Conservation (phyloP, 345 rosid species). For the Raphanus sativus region DNA sequence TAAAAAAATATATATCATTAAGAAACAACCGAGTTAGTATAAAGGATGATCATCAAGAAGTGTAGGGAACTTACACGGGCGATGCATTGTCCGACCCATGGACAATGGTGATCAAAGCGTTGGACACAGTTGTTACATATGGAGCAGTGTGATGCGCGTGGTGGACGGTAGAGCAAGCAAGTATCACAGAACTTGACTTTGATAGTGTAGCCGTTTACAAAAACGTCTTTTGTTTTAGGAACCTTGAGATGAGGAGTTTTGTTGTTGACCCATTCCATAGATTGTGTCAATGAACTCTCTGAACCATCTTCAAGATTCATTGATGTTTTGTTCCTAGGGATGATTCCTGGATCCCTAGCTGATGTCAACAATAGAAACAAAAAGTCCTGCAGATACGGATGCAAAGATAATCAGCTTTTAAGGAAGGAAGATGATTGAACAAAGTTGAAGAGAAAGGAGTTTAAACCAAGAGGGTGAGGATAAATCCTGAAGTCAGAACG, state of each 20-base stretch:
- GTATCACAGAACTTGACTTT: conserved; percentile 89
- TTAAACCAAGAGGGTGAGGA: conserved; percentile 56
- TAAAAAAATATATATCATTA: no score
- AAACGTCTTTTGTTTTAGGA: conserved; percentile 64
- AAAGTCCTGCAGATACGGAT: conserved; percentile 53
- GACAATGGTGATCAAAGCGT: conserved; percentile 96
- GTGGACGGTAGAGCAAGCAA: conserved; percentile 89
- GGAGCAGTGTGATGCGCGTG: conserved; percentile 95
- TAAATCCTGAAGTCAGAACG: conserved; percentile 51
- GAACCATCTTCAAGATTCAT: conserved; percentile 49
- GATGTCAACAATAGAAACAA: conserved; percentile 69
- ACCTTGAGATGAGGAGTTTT: conserved; percentile 53
- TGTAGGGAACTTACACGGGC: conserved; percentile 59
- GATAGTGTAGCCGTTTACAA: conserved; percentile 62
- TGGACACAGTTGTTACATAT: conserved; percentile 92
- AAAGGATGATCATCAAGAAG: background rate
- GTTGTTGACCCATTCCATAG: conserved; percentile 45
- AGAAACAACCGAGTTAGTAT: no score
- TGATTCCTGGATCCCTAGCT: conserved; percentile 93
- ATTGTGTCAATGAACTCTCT: conserved; percentile 40
- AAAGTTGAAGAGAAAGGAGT: background rate
- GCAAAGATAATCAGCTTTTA: background rate
- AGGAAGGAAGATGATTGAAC: background rate
- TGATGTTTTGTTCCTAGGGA: conserved; percentile 69
- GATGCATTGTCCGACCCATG: conserved; percentile 98